phyloP scores from a whole-genome alignment of 768 basidiomycete species.

The Hypsizygus marmoreus region DNA sequence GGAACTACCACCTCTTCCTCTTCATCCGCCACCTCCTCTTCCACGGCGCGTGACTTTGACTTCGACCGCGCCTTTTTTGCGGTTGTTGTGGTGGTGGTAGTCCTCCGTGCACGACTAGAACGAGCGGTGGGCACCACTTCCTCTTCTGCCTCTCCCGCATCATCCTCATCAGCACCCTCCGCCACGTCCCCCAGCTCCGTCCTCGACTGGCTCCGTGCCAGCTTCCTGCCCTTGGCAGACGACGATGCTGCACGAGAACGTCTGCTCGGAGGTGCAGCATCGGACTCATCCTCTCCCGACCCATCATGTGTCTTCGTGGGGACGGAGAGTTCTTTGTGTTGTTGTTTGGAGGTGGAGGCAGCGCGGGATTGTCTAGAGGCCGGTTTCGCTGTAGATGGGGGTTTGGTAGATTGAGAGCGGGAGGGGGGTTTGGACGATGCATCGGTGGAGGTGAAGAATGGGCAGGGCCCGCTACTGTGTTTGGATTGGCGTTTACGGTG shows the following conservation, averaged over 20 bases:
- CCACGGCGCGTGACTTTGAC: slow-evolving; percentile 20
- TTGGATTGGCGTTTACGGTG: too few relatives aligned
- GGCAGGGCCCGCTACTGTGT: too few relatives aligned
- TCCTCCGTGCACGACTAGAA: slow-evolving; percentile 2
- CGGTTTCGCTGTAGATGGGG: too few relatives aligned
- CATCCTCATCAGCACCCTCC: slow-evolving; percentile 26
- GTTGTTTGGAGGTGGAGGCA: too few relatives aligned
- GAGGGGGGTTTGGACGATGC: too few relatives aligned
- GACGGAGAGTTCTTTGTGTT: slow-evolving; percentile 36
- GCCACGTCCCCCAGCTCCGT: slow-evolving; percentile 15
- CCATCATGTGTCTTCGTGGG: slow-evolving; percentile 45
- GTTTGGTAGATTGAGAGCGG: too few relatives aligned
- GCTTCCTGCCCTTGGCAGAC: slow-evolving; percentile 17
- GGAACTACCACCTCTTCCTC: slow-evolving; percentile 9
- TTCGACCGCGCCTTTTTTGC: slow-evolving; percentile 24
- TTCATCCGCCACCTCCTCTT: slow-evolving; percentile 19
- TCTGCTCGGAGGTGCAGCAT: slow-evolving; percentile 18
- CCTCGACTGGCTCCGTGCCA: slow-evolving; percentile 16
- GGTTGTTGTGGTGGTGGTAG: slow-evolving; percentile 7
- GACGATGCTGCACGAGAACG: slow-evolving; percentile 13
- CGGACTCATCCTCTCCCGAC: slow-evolving; percentile 25
- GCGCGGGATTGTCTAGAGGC: too few relatives aligned
- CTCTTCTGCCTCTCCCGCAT: slow-evolving; percentile 13
- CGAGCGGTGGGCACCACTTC: background rate
- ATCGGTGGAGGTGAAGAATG: too few relatives aligned